Evolutionary conservation across 2,329 filamentous ascomycete species (phyloP).

Genomic region (Penicillium sclerotiorum): DNA sequence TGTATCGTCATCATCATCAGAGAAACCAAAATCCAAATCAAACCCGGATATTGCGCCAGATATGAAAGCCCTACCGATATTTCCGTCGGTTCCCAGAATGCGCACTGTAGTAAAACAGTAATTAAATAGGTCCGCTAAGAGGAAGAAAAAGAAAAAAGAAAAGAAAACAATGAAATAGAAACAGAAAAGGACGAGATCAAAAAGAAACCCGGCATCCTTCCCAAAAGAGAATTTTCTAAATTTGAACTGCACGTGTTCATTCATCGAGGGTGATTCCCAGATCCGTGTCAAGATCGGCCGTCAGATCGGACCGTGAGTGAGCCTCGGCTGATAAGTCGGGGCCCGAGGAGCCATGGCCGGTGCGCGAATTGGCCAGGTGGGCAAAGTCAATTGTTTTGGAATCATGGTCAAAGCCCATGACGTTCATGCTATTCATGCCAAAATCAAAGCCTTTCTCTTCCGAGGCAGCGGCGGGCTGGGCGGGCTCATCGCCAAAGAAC

Average conservation of each 20-base stretch:
- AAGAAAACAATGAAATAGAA: constrained; percentile 1
- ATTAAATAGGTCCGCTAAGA: constrained; percentile 12
- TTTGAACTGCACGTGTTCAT: constrained; percentile 8
- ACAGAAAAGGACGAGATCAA: too few species aligned
- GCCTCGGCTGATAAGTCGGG: constrained; percentile 17
- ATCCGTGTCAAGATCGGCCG: constrained; percentile 23
- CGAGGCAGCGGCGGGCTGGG: not conserved
- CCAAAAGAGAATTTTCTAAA: not conserved
- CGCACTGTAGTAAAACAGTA: constrained; percentile 13
- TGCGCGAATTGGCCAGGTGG: constrained; percentile 11
- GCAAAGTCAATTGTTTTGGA: constrained; percentile 24
- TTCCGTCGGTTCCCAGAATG: not conserved
- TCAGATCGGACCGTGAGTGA: constrained; percentile 14
- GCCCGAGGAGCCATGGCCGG: constrained; percentile 6
- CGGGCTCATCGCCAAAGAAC: constrained; percentile 34
- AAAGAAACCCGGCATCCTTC: not conserved
- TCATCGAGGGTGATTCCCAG: constrained; percentile 21
- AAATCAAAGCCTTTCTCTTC: constrained; percentile 26
- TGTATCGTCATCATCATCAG: constrained; percentile 11
- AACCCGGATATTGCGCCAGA: constrained; percentile 5
- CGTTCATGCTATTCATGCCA: constrained; percentile 20
- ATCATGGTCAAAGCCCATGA: constrained; percentile 24
- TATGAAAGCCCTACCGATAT: constrained; percentile 1
- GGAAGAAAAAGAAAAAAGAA: constrained; percentile 1
- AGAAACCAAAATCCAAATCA: constrained; percentile 1